Conservation (phyloP, 2,329 filamentous ascomycete genomes). For the Stagonosporopsis chrysanthemi region DNA sequence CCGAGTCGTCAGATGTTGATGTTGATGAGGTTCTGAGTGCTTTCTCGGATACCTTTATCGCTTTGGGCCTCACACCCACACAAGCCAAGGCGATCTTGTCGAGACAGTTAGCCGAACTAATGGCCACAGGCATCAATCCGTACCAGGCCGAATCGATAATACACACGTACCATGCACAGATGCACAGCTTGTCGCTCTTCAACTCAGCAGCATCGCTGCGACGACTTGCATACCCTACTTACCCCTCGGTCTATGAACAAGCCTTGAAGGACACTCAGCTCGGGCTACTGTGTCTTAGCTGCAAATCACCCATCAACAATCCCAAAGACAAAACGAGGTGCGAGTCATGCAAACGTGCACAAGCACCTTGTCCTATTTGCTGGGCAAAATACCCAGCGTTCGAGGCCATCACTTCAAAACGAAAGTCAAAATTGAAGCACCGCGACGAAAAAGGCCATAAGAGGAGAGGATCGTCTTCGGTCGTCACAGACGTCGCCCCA, state of each 20-base stretch:
- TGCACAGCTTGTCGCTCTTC: conserved; percentile 57
- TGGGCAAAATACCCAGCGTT: conserved; percentile 54
- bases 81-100: conserved; percentile 53
- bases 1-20: conserved; percentile 38
- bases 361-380: conserved; percentile 55
- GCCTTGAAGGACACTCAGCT: conserved; percentile 62
- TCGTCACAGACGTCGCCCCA: conserved; percentile 20
- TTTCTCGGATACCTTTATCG: conserved; percentile 51
- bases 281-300: conserved; percentile 63
- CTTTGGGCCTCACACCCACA: conserved; percentile 47
- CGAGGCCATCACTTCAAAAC: conserved; percentile 43
- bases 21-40: conserved; percentile 43
- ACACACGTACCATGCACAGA: conserved; percentile 64
- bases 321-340: conserved; percentile 60
- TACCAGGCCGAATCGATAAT: conserved; percentile 64
- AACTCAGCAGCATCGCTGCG: conserved; percentile 65
- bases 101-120: conserved; percentile 49
- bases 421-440: conserved; percentile 30
- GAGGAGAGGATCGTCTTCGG: conserved; percentile 37
- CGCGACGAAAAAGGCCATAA: conserved; percentile 32
- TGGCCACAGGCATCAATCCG: conserved; percentile 56
- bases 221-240: conserved; percentile 61
- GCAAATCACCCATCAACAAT: conserved; percentile 64
- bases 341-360: conserved; percentile 57
- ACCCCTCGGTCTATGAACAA: conserved; percentile 65